phyloP scores from a whole-genome alignment of 805 yeast species.

The Lipomyces spencermartinsiae region DNA sequence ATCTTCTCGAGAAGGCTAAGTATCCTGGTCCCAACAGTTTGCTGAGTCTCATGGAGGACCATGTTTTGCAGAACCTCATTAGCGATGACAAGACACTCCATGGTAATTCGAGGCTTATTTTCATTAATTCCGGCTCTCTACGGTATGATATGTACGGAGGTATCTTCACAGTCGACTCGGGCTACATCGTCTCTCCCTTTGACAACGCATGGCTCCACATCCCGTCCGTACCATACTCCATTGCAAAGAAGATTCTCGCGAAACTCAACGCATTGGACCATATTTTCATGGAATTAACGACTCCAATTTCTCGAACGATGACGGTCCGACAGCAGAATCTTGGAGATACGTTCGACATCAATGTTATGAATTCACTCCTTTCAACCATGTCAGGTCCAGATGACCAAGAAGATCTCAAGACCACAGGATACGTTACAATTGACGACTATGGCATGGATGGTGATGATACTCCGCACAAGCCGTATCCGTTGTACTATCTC shows the following conservation, averaged over 20 bases:
- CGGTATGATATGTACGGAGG: constrained; percentile 88
- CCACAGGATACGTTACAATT: constrained; percentile 77
- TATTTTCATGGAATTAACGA: constrained; percentile 45
- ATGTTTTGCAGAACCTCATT: constrained; percentile 58
- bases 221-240: constrained; percentile 58
- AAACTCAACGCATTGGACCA: constrained; percentile 64
- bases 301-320: constrained; percentile 39
- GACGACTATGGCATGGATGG: constrained; percentile 90
- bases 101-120: constrained; percentile 55
- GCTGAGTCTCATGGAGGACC: constrained; percentile 61
- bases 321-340: constrained; percentile 27
- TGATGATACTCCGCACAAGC: constrained; percentile 75
- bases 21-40: constrained; percentile 63
- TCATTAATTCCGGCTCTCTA: constrained; percentile 86
- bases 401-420: constrained; percentile 41
- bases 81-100: constrained; percentile 42
- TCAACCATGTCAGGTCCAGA: constrained; percentile 36
- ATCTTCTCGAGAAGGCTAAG: constrained; percentile 71
- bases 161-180: constrained; percentile 77
- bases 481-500: constrained; percentile 62
- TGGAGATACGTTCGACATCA: constrained; percentile 35
- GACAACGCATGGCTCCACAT: constrained; percentile 77
- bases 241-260: constrained; percentile 62
- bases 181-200: constrained; percentile 85
- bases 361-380: constrained; percentile 29